phyloP scores from a whole-genome alignment of 805 yeast genomes.

The Hanseniaspora guilliermondii region DNA sequence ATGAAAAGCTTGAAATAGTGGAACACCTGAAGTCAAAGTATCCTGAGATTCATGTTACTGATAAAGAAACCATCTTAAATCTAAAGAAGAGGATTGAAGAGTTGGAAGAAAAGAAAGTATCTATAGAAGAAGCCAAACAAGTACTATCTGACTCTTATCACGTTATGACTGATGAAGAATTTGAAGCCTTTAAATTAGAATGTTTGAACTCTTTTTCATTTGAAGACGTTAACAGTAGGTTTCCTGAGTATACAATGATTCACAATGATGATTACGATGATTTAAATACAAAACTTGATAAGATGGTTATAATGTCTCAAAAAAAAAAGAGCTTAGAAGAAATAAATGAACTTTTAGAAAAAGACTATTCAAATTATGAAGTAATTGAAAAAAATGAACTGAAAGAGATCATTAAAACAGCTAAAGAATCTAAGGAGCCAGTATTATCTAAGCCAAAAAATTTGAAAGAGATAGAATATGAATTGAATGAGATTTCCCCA shows the following conservation, averaged over 20 bases:
- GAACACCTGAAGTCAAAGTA: neutral
- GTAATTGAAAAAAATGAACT: constrained; percentile 5
- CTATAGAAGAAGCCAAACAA: neutral
- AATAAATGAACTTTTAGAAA: constrained; percentile 2
- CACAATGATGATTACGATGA: constrained; percentile 10
- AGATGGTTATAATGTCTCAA: neutral
- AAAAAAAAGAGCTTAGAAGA: constrained; percentile 2
- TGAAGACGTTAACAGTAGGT: neutral
- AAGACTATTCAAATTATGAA: constrained; percentile 10
- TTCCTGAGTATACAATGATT: neutral
- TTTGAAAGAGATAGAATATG: neutral
- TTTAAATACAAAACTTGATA: neutral
- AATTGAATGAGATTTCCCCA: neutral
- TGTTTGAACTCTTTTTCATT: neutral
- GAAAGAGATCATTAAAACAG: neutral
- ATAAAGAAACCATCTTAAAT: neutral
- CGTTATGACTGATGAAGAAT: neutral
- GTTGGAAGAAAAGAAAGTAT: neutral
- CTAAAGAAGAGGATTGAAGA: neutral
- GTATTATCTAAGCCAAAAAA: neutral
- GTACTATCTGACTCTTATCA: neutral
- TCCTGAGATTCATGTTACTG: neutral
- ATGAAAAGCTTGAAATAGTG: neutral
- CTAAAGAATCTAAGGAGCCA: neutral
- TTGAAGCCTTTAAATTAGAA: neutral